phyloP scores from a whole-genome alignment of 1,284 basidiomycete genomes.

The Mycosarcoma maydis region DNA sequence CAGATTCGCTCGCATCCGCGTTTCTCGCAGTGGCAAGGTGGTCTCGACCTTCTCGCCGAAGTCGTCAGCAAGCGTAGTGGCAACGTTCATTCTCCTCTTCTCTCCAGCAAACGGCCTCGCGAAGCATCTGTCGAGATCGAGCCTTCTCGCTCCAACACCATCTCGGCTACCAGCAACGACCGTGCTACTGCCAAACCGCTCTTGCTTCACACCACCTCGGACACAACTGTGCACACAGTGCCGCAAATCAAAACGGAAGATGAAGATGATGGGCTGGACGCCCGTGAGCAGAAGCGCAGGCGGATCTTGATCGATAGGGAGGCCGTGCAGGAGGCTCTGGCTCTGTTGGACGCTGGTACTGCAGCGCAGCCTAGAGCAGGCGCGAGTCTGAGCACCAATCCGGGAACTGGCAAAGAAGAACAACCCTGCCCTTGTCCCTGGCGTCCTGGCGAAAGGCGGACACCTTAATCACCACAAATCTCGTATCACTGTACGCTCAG shows the following conservation, averaged over 20 bases:
- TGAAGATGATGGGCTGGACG: slow-evolving; percentile 9
- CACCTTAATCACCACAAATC: not conserved
- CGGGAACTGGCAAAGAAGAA: slow-evolving; percentile 10
- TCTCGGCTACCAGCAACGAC: slow-evolving; percentile 25
- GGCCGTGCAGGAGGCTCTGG: slow-evolving; percentile 55
- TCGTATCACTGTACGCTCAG: not conserved
- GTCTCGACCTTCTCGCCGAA: slow-evolving; percentile 63
- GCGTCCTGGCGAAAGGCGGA: slow-evolving; percentile 29
- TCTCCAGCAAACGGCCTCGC: slow-evolving; percentile 22
- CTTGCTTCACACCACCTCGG: slow-evolving; percentile 17
- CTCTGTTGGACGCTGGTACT: slow-evolving; percentile 49
- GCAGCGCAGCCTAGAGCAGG: slow-evolving; percentile 27
- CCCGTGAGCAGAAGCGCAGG: slow-evolving; percentile 44
- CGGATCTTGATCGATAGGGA: slow-evolving; percentile 51
- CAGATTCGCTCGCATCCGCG: slow-evolving; percentile 62
- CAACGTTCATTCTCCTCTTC: slow-evolving; percentile 36
- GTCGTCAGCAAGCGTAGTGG: slow-evolving; percentile 54
- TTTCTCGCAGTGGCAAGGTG: slow-evolving; percentile 57
- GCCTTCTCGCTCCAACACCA: slow-evolving; percentile 6
- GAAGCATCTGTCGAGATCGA: slow-evolving; percentile 45
- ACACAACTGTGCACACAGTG: slow-evolving; percentile 5
- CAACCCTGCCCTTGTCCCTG: slow-evolving; percentile 35
- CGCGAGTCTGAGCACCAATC: not conserved
- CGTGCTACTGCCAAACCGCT: slow-evolving; percentile 22
- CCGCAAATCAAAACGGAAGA: slow-evolving; percentile 17